These are phyloP conservation scores for Alopecurus myosuroides DNA, from an alignment of 176 grass and related monocot species.

Conservation along the genomic window DNA sequence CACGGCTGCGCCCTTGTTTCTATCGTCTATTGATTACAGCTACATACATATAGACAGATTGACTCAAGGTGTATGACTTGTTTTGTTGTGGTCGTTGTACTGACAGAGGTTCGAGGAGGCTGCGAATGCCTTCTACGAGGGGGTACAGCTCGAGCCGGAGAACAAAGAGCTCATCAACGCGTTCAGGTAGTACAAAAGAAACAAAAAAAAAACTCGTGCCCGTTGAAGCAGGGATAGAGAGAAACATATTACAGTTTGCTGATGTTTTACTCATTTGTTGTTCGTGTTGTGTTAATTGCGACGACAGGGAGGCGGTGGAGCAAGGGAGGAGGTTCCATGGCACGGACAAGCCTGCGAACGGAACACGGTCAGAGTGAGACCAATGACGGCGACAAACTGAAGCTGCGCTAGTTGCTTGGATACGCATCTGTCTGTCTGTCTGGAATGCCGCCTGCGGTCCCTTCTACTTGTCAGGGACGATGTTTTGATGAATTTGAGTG, in stretches of 20 bases:
- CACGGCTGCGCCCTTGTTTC: not conserved
- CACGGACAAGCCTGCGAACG: conserved; percentile 21
- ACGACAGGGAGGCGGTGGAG: conserved; percentile 73
- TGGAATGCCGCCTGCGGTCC: not conserved
- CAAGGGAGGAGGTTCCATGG: conserved; percentile 60
- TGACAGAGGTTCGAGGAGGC: conserved; percentile 76
- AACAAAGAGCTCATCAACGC: conserved; percentile 79
- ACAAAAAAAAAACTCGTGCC: not conserved
- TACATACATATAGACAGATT: not conserved
- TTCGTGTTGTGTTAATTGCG: not conserved
- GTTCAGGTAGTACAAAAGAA: conserved; percentile 55
- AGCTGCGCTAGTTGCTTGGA: not conserved
- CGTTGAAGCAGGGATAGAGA: not conserved
- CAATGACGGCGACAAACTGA: not conserved
- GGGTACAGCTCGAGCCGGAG: conserved; percentile 72
- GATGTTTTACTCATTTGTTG: not conserved
- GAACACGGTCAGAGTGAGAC: conserved; percentile 5
- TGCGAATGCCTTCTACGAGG: conserved; percentile 85
- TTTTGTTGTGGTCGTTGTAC: not conserved
- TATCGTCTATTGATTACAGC: not conserved
- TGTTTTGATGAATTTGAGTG: not conserved
- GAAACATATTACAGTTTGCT: not conserved
- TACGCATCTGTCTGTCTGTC: not conserved
- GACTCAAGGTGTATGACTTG: not conserved
- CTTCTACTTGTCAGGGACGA: not conserved